phyloP scores from a whole-genome alignment of 345 rosid species.

The Syzygium grande region DNA sequence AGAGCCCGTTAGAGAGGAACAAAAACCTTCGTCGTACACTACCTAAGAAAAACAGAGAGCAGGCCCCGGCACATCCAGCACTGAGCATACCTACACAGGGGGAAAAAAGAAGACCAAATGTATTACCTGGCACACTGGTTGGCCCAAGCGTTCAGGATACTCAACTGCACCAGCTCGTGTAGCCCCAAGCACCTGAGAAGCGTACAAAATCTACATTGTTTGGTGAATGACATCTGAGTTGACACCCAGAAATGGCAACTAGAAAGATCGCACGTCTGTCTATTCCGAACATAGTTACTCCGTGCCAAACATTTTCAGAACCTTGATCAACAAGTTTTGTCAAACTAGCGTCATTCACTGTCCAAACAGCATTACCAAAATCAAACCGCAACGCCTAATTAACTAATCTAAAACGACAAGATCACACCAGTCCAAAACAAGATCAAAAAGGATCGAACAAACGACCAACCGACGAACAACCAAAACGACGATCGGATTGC shows the following conservation, averaged over 20 bases:
- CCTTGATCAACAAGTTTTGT: not conserved
- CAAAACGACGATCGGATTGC: not conserved
- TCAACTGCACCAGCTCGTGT: constrained; percentile 46
- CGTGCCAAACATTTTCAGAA: not conserved
- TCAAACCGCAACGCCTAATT: not conserved
- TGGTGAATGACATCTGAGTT: not conserved
- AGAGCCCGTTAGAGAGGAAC: not conserved
- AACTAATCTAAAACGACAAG: not conserved
- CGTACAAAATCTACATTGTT: not conserved
- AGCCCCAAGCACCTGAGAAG: constrained; percentile 54
- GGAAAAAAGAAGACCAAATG: not conserved
- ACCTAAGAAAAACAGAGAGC: not conserved
- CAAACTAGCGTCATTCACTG: not conserved
- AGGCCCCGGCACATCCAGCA: not conserved
- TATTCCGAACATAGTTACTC: not conserved
- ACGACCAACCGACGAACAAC: not conserved
- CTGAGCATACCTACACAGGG: not conserved
- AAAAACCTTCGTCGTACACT: not conserved
- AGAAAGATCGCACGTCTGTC: not conserved
- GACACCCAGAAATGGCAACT: not conserved
- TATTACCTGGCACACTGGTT: constrained; percentile 79
- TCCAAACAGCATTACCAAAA: not conserved
- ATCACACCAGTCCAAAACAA: not conserved
- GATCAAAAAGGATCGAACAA: not conserved
- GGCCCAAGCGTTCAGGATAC: constrained; percentile 72